A percentile compares a stretch with the other conserved stretches of the same genome.
These are phyloP conservation scores for Podochytrium sp. DNA, from an alignment of 192 early-diverging fungal genomes.

Conservation along the genomic window DNA sequence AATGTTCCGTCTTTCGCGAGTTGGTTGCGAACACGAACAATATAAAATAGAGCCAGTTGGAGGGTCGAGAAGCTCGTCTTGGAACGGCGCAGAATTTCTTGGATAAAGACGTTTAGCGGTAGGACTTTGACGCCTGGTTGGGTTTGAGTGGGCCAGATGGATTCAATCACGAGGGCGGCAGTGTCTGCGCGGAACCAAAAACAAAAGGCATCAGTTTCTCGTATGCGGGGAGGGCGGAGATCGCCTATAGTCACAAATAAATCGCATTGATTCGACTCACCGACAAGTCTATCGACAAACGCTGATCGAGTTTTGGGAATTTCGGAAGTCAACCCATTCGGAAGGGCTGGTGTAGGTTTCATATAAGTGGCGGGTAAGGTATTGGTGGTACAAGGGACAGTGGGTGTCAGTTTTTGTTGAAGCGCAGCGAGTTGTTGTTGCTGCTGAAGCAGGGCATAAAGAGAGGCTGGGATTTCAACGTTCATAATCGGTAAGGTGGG, in stretches of 20 bases:
- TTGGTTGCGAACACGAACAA: conserved; percentile 59
- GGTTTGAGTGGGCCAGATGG: conserved; percentile 45
- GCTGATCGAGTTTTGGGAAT: conserved; percentile 14
- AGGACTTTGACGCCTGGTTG: conserved; percentile 29
- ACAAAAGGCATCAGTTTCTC: conserved; percentile 7
- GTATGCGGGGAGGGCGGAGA: neutral
- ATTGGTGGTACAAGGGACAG: too few species aligned
- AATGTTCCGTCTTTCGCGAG: neutral
- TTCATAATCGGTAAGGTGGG: conserved; percentile 9
- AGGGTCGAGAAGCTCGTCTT: conserved; percentile 78
- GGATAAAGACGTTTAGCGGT: conserved; percentile 70
- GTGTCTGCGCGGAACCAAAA: conserved; percentile 47
- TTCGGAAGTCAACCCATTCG: conserved; percentile 1
- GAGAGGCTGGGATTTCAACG: conserved; percentile 35
- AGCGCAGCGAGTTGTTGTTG: conserved; percentile 7
- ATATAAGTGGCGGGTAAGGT: neutral
- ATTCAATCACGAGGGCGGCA: conserved; percentile 68
- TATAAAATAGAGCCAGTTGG: conserved; percentile 76
- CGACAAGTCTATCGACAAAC: conserved; percentile 52
- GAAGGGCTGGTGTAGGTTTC: neutral
- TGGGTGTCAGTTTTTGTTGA: neutral
- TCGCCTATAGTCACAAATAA: neutral
- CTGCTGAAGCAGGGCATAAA: conserved; percentile 37
- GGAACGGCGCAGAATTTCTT: conserved; percentile 75
- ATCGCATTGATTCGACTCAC: conserved; percentile 31